Conservation (phyloP, 371 early-diverging fungal species). For the Mortierella sp. region DNA sequence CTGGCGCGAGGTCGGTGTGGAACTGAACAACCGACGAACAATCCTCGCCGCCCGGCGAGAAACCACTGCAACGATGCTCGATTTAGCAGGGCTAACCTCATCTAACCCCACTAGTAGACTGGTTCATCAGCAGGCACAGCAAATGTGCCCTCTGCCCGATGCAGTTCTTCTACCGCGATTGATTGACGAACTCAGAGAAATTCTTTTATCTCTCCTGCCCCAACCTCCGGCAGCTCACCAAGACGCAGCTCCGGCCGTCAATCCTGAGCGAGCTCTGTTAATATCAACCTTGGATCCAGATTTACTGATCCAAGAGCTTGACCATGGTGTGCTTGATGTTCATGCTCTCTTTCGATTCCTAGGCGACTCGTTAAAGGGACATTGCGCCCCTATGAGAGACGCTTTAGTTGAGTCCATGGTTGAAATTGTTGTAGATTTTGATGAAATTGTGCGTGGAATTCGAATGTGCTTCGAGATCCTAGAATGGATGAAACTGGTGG, state of each 20-base stretch:
- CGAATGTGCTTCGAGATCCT: slow-evolving; percentile 73
- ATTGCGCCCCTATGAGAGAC: slow-evolving; percentile 59
- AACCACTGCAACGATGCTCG: slow-evolving; percentile 32
- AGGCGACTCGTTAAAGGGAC: slow-evolving; percentile 67
- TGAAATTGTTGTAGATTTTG: slow-evolving; percentile 30
- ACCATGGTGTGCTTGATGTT: slow-evolving; percentile 61
- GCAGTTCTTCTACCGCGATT: slow-evolving; percentile 45
- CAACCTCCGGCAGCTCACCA: slow-evolving; percentile 15
- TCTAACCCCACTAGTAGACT: slow-evolving; percentile 30
- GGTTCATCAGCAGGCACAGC: slow-evolving; percentile 45
- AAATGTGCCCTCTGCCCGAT: slow-evolving; percentile 43
- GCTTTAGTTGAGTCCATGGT: slow-evolving; percentile 53
- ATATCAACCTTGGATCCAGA: slow-evolving; percentile 58
- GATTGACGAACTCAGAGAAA: slow-evolving; percentile 71
- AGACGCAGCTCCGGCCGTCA: slow-evolving; percentile 19
- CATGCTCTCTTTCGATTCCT: slow-evolving; percentile 66
- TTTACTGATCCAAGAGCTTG: slow-evolving; percentile 60
- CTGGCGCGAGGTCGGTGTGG: slow-evolving; percentile 69
- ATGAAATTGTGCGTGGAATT: slow-evolving; percentile 67
- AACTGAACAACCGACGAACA: slow-evolving; percentile 34
- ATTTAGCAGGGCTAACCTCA: slow-evolving; percentile 27
- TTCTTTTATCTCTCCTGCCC: slow-evolving; percentile 70
- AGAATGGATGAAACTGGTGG: slow-evolving; percentile 82
- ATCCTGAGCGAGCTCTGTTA: slow-evolving; percentile 33
- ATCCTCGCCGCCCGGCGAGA: slow-evolving; percentile 35